phyloP scores from a whole-genome alignment of 495 filamentous ascomycete genomes.

The Oidiodendron maius region DNA sequence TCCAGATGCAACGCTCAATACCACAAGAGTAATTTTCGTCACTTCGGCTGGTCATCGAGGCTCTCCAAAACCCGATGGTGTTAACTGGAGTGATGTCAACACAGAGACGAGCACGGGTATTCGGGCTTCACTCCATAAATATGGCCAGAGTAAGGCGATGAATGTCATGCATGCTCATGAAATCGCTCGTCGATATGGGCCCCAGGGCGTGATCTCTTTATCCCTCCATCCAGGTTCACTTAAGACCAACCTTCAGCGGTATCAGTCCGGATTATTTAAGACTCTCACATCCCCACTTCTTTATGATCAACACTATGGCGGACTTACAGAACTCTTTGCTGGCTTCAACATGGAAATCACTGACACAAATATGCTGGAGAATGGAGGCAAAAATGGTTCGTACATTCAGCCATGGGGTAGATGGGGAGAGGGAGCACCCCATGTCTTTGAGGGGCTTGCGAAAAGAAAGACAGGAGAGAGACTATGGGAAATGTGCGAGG shows the following conservation, averaged over 20 bases:
- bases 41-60: slow-evolving; percentile 14
- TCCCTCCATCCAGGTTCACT: slow-evolving; percentile 36
- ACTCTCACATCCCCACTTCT: slow-evolving; percentile 20
- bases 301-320: slow-evolving; percentile 27
- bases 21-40: slow-evolving; percentile 35
- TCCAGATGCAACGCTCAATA: background rate
- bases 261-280: slow-evolving; percentile 16
- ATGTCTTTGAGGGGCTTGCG: background rate
- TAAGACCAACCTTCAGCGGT: slow-evolving; percentile 34
- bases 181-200: slow-evolving; percentile 23
- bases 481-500: slow-evolving; percentile 1
- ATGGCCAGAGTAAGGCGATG: slow-evolving; percentile 33
- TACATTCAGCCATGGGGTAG: slow-evolving; percentile 1
- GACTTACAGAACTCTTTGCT: slow-evolving; percentile 35
- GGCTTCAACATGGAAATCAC: too few species aligned
- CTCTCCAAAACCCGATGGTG: slow-evolving; percentile 4
- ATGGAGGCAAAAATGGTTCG: slow-evolving; percentile 17
- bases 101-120: background rate
- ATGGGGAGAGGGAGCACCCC: background rate
- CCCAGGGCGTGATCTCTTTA: slow-evolving; percentile 24
- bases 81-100: slow-evolving; percentile 3
- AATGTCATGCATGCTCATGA: slow-evolving; percentile 27
- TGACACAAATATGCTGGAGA: slow-evolving; percentile 28
- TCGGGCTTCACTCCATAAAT: slow-evolving; percentile 15
- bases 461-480: background rate